These are phyloP conservation scores for Elaeagnus macrophylla DNA, from an alignment of 306 rosid genomes.

Conservation along the genomic window DNA sequence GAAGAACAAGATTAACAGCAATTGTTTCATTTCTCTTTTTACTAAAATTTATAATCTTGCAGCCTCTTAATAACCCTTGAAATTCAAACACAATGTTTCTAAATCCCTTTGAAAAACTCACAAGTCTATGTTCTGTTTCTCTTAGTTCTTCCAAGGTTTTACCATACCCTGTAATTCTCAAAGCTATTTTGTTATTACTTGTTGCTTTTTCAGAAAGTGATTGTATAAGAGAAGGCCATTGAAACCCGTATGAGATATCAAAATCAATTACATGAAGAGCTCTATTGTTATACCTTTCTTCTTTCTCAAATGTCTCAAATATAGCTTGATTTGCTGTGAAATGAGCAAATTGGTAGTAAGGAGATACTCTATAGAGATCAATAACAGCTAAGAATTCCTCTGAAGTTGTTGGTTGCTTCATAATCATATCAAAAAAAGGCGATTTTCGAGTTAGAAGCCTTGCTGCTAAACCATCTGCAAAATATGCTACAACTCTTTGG, in stretches of 20 bases:
- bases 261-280: slow-evolving; percentile 61
- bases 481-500: slow-evolving; percentile 56
- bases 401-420: slow-evolving; percentile 48
- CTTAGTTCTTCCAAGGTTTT: slow-evolving; percentile 39
- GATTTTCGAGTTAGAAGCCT: slow-evolving; percentile 50
- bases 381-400: slow-evolving; percentile 56
- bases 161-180: slow-evolving; percentile 53
- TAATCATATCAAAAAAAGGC: slow-evolving; percentile 52
- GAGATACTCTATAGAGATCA: slow-evolving; percentile 54
- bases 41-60: slow-evolving; percentile 26
- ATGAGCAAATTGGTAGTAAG: slow-evolving; percentile 69
- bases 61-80: slow-evolving; percentile 49
- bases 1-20: slow-evolving; percentile 57
- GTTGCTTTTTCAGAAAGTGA: slow-evolving; percentile 68
- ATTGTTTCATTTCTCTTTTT: slow-evolving; percentile 56
- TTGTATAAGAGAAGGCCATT: slow-evolving; percentile 77
- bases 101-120: slow-evolving; percentile 56
- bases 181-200: slow-evolving; percentile 30
- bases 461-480: slow-evolving; percentile 52
- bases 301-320: slow-evolving; percentile 58
- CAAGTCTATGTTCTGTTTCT: slow-evolving; percentile 56
- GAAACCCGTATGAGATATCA: slow-evolving; percentile 62
- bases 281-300: slow-evolving; percentile 39
- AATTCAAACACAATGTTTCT: slow-evolving; percentile 47
- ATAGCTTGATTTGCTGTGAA: slow-evolving; percentile 77